Conservation (phyloP, 306 rosid species). For the Malus sylvestris region DNA sequence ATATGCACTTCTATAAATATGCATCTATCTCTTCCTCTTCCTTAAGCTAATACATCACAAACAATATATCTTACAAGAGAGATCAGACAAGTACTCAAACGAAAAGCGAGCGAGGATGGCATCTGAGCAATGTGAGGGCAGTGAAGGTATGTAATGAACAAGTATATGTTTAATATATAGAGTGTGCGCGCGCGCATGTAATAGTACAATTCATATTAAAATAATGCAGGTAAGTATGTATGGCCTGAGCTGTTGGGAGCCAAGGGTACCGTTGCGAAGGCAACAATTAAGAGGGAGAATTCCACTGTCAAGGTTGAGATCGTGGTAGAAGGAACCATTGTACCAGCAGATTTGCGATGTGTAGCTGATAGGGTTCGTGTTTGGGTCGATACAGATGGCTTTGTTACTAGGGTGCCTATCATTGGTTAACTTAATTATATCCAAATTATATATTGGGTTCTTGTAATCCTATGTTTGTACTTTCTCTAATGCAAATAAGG, state of each 20-base stretch:
- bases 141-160: not conserved
- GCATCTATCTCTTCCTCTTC: not conserved
- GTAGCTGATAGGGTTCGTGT: not conserved
- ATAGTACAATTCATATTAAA: not conserved
- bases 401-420: not conserved
- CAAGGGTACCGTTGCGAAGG: slow-evolving; percentile 28
- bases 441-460: too few species aligned
- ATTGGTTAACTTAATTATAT: not conserved
- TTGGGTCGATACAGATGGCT: not conserved
- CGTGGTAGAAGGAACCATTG: not conserved
- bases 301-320: slow-evolving; percentile 14
- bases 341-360: not conserved
- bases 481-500: not conserved
- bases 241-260: slow-evolving; percentile 55
- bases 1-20: not conserved
- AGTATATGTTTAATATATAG: not conserved
- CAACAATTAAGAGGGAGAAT: slow-evolving; percentile 34
- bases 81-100: not conserved
- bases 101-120: not conserved
- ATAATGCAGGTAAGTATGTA: slow-evolving; percentile 26
- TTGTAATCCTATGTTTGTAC: too few species aligned
- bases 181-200: not conserved
- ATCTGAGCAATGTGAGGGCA: not conserved
- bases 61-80: not conserved
- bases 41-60: not conserved